Evolutionary conservation across 306 rosid genomes (phyloP).

Genomic region (Lathyrus aphaca): DNA sequence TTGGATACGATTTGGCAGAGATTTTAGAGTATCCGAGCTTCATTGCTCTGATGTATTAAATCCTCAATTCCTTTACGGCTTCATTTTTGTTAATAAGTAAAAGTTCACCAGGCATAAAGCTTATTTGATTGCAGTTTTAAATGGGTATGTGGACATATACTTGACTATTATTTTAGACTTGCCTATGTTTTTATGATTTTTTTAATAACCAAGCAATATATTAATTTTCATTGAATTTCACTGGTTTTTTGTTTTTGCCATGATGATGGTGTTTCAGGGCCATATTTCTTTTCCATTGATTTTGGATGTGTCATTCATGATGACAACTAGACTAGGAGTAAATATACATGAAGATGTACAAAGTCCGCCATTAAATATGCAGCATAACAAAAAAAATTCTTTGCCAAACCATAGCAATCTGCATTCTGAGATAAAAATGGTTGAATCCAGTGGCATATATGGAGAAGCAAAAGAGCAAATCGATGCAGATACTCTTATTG

Average conservation of each 20-base stretch:
- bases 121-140: slow-evolving; percentile 12
- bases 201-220: neutral
- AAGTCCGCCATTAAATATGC: slow-evolving; percentile 40
- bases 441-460: slow-evolving; percentile 33
- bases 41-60: slow-evolving; percentile 21
- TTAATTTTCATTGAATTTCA: slow-evolving; percentile 35
- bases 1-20: too few relatives aligned
- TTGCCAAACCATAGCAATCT: slow-evolving; percentile 38
- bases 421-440: slow-evolving; percentile 46
- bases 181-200: neutral
- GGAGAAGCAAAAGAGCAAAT: slow-evolving; percentile 40
- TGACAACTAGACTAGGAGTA: slow-evolving; percentile 62
- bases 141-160: slow-evolving; percentile 22
- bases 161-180: slow-evolving; percentile 34
- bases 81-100: slow-evolving; percentile 7
- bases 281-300: slow-evolving; percentile 75
- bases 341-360: slow-evolving; percentile 46
- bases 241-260: slow-evolving; percentile 6
- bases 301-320: slow-evolving; percentile 77
- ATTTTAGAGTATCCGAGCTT: too few relatives aligned
- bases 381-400: slow-evolving; percentile 37
- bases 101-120: slow-evolving; percentile 10
- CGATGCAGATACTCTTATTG: slow-evolving; percentile 34
- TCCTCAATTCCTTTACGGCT: slow-evolving; percentile 28
- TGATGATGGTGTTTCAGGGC: slow-evolving; percentile 61